Conservation (phyloP, 192 early-diverging fungal genomes). For the Thoreauomyces humboldtii region DNA sequence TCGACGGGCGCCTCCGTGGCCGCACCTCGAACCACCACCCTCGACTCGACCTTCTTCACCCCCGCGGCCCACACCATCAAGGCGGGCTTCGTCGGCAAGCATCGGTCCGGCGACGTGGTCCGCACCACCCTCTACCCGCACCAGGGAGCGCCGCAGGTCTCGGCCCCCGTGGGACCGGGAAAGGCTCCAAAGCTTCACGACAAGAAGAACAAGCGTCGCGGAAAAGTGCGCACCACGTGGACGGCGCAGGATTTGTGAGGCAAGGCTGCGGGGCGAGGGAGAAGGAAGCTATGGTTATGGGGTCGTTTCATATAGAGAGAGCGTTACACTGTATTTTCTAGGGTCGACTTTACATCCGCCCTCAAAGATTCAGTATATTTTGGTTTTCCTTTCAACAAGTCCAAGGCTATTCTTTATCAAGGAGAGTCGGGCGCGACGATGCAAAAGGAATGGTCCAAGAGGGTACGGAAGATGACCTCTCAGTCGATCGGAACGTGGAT, state of each 20-base stretch:
- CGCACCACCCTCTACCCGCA: constrained; percentile 65
- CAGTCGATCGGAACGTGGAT: too few species aligned
- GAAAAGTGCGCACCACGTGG: constrained; percentile 64
- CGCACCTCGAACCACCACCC: background rate
- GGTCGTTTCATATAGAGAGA: too few species aligned
- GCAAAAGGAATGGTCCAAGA: too few species aligned
- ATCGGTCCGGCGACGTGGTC: constrained; percentile 31
- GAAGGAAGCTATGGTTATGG: too few species aligned
- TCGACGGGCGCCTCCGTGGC: background rate
- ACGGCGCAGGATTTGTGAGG: constrained; percentile 16
- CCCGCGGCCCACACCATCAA: constrained; percentile 12
- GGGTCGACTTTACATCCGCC: too few species aligned
- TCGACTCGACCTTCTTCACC: constrained; percentile 9
- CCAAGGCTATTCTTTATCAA: too few species aligned
- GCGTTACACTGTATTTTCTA: too few species aligned
- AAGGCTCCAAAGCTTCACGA: constrained; percentile 56
- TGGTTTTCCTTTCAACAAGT: too few species aligned
- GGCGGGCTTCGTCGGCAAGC: constrained; percentile 42
- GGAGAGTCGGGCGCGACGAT: too few species aligned
- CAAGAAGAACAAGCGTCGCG: constrained; percentile 75
- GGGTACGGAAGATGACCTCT: too few species aligned
- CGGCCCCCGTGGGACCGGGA: constrained; percentile 26
- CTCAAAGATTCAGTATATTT: too few species aligned
- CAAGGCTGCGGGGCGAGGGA: too few species aligned
- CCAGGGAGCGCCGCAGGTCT: constrained; percentile 40